Evolutionary conservation across 225 moss, liverwort and hornwort species (phyloP).

Genomic region (Antitrichia curtipendula): DNA sequence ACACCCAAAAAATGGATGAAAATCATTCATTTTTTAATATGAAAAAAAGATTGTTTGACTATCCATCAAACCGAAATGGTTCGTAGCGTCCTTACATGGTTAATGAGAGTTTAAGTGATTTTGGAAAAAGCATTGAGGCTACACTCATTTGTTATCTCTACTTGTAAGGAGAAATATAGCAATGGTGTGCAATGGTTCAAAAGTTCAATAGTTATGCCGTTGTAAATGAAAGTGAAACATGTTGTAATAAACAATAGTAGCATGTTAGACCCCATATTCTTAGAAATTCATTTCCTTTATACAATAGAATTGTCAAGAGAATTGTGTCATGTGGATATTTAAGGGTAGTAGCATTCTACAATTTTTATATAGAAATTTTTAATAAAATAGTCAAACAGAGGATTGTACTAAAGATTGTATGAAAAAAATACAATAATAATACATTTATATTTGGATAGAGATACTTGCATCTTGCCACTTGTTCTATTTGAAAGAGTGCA

Average conservation of each 20-base stretch:
- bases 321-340: neutral
- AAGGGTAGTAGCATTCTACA: neutral
- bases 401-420: neutral
- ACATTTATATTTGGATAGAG: too few relatives aligned
- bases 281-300: neutral
- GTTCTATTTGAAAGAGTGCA: neutral
- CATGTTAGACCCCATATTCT: neutral
- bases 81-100: accelerated
- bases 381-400: neutral
- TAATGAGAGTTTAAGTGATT: neutral
- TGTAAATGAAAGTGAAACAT: neutral
- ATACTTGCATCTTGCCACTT: neutral
- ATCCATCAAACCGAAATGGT: neutral
- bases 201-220: neutral
- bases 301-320: neutral
- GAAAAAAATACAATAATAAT: neutral
- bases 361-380: neutral
- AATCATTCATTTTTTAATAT: neutral
- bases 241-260: neutral
- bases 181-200: neutral
- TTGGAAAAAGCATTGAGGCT: neutral
- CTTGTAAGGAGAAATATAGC: neutral
- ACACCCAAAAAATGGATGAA: neutral
- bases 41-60: neutral
- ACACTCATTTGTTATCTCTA: neutral